phyloP scores from a whole-genome alignment of 352 stramenopile species.

The Phytophthora crassamura region DNA sequence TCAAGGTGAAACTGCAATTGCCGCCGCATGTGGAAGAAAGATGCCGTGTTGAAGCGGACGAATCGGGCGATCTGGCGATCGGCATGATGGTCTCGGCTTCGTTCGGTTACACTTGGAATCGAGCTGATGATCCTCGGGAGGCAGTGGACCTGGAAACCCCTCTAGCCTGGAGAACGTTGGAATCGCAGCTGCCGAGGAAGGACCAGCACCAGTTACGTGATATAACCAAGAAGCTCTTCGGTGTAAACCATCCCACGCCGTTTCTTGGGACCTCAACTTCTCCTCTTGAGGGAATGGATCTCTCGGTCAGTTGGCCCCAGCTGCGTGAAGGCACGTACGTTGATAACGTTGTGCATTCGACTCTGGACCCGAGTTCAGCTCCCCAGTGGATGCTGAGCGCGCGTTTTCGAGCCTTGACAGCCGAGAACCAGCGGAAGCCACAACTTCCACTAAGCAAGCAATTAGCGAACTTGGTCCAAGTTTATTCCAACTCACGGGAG shows the following conservation, averaged over 20 bases:
- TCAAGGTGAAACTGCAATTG: conserved; percentile 82
- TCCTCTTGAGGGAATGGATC: conserved; percentile 60
- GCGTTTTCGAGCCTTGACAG: conserved; percentile 49
- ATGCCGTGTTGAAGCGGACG: conserved; percentile 51
- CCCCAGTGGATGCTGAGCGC: conserved; percentile 70
- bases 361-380: conserved; percentile 65
- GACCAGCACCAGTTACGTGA: conserved; percentile 30
- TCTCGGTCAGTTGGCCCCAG: conserved; percentile 72
- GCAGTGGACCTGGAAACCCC: conserved; percentile 16
- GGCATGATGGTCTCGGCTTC: conserved; percentile 75
- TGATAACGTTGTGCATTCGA: conserved; percentile 87
- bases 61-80: conserved; percentile 46
- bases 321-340: conserved; percentile 84
- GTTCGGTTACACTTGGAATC: conserved; percentile 67
- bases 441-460: conserved; percentile 68
- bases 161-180: conserved; percentile 33
- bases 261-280: conserved; percentile 45
- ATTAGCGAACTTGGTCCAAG: conserved; percentile 72
- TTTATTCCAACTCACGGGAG: conserved; percentile 77
- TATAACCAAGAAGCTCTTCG: conserved; percentile 50
- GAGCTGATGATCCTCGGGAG: conserved; percentile 55
- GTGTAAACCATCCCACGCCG: conserved; percentile 30
- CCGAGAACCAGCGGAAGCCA: conserved; percentile 60
- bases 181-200: conserved; percentile 24
- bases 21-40: conserved; percentile 66